A percentile compares a stretch with the other conserved stretches of the same genome.
Conservation (phyloP, 148 eudicot genomes). For the Silene latifolia region DNA sequence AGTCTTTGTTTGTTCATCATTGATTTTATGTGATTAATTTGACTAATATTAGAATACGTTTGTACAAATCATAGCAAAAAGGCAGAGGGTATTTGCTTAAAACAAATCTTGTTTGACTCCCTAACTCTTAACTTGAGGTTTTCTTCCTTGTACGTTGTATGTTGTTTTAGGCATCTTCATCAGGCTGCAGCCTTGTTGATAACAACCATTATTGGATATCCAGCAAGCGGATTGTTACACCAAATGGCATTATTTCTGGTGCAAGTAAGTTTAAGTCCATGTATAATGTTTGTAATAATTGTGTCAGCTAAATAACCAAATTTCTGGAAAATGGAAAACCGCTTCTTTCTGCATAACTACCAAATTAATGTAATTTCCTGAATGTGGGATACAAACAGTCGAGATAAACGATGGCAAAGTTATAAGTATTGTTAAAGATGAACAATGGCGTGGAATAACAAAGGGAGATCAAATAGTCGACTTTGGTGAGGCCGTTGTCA, state of each 20-base stretch:
- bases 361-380: conserved; percentile 19
- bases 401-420: conserved; percentile 81
- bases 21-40: no score
- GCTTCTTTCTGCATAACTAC: neutral
- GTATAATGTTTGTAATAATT: neutral
- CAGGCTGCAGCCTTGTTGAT: conserved; percentile 62
- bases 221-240: conserved; percentile 90
- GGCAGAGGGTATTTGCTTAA: no score
- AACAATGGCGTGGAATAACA: conserved; percentile 52
- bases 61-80: no score
- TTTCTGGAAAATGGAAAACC: neutral
- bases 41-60: no score
- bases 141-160: no score
- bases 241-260: conserved; percentile 69
- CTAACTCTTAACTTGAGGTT: no score
- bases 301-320: neutral
- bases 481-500: conserved; percentile 90
- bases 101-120: no score
- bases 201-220: conserved; percentile 77
- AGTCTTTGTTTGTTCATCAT: no score
- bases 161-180: conserved; percentile 34
- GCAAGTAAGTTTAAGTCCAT: conserved; percentile 51
- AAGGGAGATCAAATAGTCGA: conserved; percentile 47
- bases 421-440: conserved; percentile 52
- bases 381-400: conserved; percentile 55